A percentile compares a stretch with the other conserved stretches of the same genome.
Evolutionary conservation across 1,284 basidiomycete genomes (phyloP).

Genomic region (Melanopsichium pennsylvanicum): DNA sequence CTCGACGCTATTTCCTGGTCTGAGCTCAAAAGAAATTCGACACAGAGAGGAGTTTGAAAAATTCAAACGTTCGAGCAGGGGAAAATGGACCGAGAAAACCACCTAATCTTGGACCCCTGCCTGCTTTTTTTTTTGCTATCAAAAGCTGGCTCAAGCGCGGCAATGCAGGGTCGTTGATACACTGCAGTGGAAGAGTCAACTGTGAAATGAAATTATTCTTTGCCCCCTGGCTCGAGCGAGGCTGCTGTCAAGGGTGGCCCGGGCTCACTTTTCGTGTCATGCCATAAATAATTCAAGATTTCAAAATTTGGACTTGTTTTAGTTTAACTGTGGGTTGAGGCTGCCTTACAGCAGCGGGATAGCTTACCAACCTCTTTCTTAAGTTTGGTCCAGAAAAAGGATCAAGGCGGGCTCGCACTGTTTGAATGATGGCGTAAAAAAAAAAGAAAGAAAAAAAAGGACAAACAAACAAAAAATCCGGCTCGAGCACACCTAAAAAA

Average conservation of each 20-base stretch:
- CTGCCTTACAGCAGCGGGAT: not conserved
- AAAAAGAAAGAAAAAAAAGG: not conserved
- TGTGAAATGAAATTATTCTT: not conserved
- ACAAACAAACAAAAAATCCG: conserved; percentile 10
- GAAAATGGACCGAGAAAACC: too few species aligned
- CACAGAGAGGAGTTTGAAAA: too few species aligned
- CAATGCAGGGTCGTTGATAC: conserved; percentile 6
- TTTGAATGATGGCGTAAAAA: not conserved
- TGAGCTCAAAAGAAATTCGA: not conserved
- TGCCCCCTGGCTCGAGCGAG: conserved; percentile 8
- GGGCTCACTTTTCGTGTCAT: conserved; percentile 1
- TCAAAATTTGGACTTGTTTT: not conserved
- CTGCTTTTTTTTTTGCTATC: too few species aligned
- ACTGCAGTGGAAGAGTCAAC: not conserved
- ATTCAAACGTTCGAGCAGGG: too few species aligned
- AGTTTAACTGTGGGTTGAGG: not conserved
- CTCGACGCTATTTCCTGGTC: too few species aligned
- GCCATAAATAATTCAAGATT: not conserved
- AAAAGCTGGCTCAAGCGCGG: too few species aligned
- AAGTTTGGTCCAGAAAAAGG: not conserved
- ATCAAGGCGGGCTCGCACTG: not conserved
- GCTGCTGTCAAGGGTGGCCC: conserved; percentile 1
- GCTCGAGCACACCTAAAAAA: conserved; percentile 9
- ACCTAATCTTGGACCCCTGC: too few species aligned
- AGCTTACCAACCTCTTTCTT: not conserved